These are phyloP conservation scores for Paraglomus occultum DNA, from an alignment of 192 early-diverging fungal species.

Conservation along the genomic window DNA sequence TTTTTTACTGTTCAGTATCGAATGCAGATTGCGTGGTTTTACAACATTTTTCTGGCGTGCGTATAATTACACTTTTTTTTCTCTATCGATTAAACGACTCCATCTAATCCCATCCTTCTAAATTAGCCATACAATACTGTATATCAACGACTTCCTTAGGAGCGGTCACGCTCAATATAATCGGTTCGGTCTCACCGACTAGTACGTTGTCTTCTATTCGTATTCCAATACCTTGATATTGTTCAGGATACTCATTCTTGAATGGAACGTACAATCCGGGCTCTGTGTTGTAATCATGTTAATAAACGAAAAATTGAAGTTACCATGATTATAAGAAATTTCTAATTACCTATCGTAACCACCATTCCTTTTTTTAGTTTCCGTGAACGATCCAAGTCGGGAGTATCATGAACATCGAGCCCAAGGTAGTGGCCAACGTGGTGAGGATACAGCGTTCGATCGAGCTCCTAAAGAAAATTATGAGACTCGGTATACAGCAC, in stretches of 20 bases:
- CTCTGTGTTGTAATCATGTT: conserved; percentile 48
- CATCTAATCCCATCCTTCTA: neutral
- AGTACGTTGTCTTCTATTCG: conserved; percentile 96
- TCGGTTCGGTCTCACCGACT: conserved; percentile 65
- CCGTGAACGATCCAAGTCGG: conserved; percentile 67
- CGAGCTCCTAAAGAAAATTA: conserved; percentile 60
- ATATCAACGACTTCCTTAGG: conserved; percentile 89
- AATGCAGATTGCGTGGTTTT: neutral
- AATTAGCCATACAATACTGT: conserved; percentile 49
- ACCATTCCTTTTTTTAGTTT: conserved; percentile 79
- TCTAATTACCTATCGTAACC: conserved; percentile 73
- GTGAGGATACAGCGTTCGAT: conserved; percentile 83
- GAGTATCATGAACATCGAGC: conserved; percentile 92
- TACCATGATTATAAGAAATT: neutral
- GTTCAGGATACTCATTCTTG: conserved; percentile 66
- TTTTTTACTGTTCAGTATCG: neutral
- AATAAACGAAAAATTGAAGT: neutral
- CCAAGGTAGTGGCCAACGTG: conserved; percentile 95
- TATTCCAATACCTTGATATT: conserved; percentile 87
- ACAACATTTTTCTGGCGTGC: neutral
- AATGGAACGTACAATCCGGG: conserved; percentile 91
- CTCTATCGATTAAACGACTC: neutral
- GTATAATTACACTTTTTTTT: neutral
- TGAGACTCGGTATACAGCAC: neutral
- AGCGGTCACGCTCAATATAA: conserved; percentile 68